Percentiles rank a stretch among this genome's conserved stretches.
Evolutionary conservation across 352 stramenopile genomes (phyloP).

Genomic region (Phytophthora chlamydospora): DNA sequence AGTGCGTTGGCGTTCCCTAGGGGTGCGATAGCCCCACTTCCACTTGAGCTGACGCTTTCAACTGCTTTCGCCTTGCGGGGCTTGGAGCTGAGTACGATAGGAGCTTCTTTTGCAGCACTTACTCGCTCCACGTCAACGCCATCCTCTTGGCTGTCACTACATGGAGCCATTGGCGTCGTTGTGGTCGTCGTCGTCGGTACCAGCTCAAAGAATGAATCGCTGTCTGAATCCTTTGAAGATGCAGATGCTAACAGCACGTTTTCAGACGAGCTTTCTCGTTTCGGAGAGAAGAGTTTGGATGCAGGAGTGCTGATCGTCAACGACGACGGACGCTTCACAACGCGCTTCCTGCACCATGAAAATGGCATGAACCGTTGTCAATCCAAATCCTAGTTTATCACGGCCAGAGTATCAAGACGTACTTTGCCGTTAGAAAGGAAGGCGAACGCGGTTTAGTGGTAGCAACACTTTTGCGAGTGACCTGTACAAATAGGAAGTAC

Average conservation of each 20-base stretch:
- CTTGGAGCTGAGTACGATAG: slow-evolving; percentile 4
- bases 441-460: slow-evolving; percentile 33
- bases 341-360: slow-evolving; percentile 25
- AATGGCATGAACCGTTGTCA: neutral
- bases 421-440: slow-evolving; percentile 27
- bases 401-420: neutral
- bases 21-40: neutral
- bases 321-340: slow-evolving; percentile 31
- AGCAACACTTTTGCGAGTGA: slow-evolving; percentile 17
- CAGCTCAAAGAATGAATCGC: slow-evolving; percentile 10
- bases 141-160: slow-evolving; percentile 1
- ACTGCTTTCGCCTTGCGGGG: slow-evolving; percentile 8
- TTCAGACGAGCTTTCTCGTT: slow-evolving; percentile 4
- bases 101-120: neutral
- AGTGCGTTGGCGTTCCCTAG: slow-evolving; percentile 24
- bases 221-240: slow-evolving; percentile 7
- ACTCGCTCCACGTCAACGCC: neutral
- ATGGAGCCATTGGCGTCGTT: neutral
- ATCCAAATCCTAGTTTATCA: neutral
- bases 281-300: slow-evolving; percentile 29
- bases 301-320: slow-evolving; percentile 17
- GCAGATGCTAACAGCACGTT: slow-evolving; percentile 5
- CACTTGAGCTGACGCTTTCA: slow-evolving; percentile 13
- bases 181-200: neutral
- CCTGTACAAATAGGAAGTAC: slow-evolving; percentile 11